Percentiles rank a stretch among this genome's conserved stretches.
Evolutionary conservation across 306 rosid genomes (phyloP).

Genomic region (Prinsepia uniflora): DNA sequence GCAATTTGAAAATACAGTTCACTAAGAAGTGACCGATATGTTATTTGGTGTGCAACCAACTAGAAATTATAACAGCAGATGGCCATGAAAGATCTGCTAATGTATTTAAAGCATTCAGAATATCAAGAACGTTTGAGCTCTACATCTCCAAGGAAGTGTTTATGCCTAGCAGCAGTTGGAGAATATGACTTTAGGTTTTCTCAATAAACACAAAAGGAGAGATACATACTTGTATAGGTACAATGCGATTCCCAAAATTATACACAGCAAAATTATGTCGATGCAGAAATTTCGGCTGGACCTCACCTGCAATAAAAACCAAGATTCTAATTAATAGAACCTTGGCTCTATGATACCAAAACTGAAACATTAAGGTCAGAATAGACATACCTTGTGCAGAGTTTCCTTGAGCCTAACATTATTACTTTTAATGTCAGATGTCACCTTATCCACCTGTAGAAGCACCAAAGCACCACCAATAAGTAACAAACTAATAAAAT

Average conservation of each 20-base stretch:
- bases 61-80: background rate
- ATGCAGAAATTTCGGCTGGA: slow-evolving; percentile 85
- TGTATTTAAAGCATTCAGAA: background rate
- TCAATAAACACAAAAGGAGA: background rate
- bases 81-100: background rate
- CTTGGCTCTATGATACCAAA: background rate
- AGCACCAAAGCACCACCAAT: slow-evolving; percentile 15
- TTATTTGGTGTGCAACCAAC: background rate
- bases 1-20: slow-evolving; percentile 5
- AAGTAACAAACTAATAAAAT: slow-evolving; percentile 15
- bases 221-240: slow-evolving; percentile 70
- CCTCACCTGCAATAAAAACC: slow-evolving; percentile 57
- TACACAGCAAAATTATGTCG: slow-evolving; percentile 67
- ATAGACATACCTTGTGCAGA: slow-evolving; percentile 52
- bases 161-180: background rate
- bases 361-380: background rate
- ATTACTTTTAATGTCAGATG: slow-evolving; percentile 57
- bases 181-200: background rate
- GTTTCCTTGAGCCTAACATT: slow-evolving; percentile 73
- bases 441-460: slow-evolving; percentile 62
- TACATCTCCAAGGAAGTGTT: background rate
- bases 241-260: slow-evolving; percentile 66
- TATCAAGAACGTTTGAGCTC: background rate
- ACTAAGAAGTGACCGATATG: background rate
- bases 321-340: slow-evolving; percentile 22